Base-by-base conservation (phyloP, 345 rosid genomes). In the Populus nigra region DNA sequence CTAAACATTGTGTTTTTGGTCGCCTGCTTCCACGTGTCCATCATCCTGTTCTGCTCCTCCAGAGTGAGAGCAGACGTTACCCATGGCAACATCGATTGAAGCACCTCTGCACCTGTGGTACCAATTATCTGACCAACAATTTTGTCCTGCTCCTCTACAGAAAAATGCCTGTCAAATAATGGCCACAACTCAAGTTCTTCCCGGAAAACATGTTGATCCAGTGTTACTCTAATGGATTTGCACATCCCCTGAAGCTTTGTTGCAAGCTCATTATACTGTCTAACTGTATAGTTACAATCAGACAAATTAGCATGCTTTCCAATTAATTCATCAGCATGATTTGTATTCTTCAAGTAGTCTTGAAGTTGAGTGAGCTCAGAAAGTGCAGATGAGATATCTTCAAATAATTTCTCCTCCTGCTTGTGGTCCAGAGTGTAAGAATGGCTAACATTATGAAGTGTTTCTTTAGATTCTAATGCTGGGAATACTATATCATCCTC, bases 161-260 rank as follows among this genome's bases (percentile, higher is more conserved):
- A 83, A 78, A 89, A 89, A 83, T 89, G 90, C 47, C 84, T 81
- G 63, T 85, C 91, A 84, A 89, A 89, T 76, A 89, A 84, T 3
- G 91, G 91, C 91, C 91, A 89, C 50, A 89, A 78, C 87, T 89
- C 91, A 69, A 85, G 90, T 80, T 89, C 91, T 83, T 89, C 91
- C 12, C 89, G 75, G 47, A 76, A 81, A 55, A 87, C 89, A 84
- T 89, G 91, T 70, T 89, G 91, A 84, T 89, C 90, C 77, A 89
- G 72, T 50, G 91, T 77, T 39, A 89, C 91, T 83, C 87, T 79
- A 23, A 89, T 78, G 67, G 91, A 89, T 82, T 89, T 87, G 80
- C 91, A 89, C 91, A 89, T 89, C 75, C 90, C 87, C 78, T 87
- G 91, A 75, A 89, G 91, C 77, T 83, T 83, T 25, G 91, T 86